Evolutionary conservation across 1,139 yeast species (phyloP), one percentile per base, ranked within the genome.

Genomic region (Spathaspora sp.): DNA sequence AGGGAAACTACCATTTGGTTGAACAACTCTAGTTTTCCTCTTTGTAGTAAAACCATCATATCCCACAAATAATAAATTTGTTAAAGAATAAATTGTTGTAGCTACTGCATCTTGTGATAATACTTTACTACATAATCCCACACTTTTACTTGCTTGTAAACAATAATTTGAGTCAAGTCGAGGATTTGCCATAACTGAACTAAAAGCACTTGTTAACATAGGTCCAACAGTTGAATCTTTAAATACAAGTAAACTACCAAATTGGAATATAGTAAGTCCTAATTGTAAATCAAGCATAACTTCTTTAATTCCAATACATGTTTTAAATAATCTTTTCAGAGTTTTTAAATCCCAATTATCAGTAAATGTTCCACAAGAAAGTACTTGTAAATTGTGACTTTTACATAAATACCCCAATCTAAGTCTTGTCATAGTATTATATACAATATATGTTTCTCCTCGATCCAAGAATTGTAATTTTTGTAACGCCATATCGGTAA

Each of bases 21-120:
- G n/a, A 31, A 24, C 20, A 15, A n/a, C n/a, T n/a, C 26, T 13
- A 11, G 7, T 24, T 20, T 41, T 18, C 10, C 38, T 24, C 13
- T 34, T 41, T n/a, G 39, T n/a, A 47, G 58, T 63, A 33, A 47
- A 49, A 5, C 66, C 67, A 54, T 70, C 77, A 47, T 74, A 76
- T 10, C 82, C 82, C 15, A 81, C 80, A 42, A 84, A 78, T 33
- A 93, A 68, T 56, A 87, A 69, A 62, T 93, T 93, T 23, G 89
- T 81, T 53, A 91, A 74, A 0, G 96, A 85, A 63, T 93, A 93
- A 47, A 93, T 83, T 1, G 93, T 80, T n/a, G 96, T 86, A 10
- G 90, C 89, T 16, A 87, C 84, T 0, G 89, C 82, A 62, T 90
- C 97, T 59, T 89, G 95, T 20, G 87, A 73, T 45, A 81, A 63